These are phyloP conservation scores for Arctostaphylos glauca DNA, from an alignment of 148 eudicot genomes.

Conservation along the genomic window DNA sequence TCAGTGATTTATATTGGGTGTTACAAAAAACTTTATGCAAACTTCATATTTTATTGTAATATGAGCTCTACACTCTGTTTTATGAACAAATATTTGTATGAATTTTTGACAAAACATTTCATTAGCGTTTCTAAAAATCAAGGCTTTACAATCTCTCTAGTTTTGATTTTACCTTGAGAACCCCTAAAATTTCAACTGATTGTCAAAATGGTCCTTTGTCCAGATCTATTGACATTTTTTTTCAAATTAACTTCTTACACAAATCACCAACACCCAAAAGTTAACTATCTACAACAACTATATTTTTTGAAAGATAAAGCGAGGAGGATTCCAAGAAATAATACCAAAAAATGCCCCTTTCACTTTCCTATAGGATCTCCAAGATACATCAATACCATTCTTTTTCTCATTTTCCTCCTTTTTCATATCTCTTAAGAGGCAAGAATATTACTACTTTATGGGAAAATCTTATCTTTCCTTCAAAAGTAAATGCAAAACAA, in stretches of 20 bases:
- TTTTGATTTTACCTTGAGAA: neutral
- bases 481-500: neutral
- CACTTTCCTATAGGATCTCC: neutral
- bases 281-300: neutral
- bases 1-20: no score
- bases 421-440: neutral
- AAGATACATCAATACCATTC: neutral
- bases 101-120: no score
- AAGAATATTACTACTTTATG: conserved; percentile 8
- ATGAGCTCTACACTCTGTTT: no score
- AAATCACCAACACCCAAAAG: neutral
- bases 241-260: neutral
- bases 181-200: neutral
- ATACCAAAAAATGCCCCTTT: neutral
- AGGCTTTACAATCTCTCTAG: neutral
- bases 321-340: neutral
- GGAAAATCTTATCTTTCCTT: neutral
- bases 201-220: neutral
- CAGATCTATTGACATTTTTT: neutral
- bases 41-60: no score
- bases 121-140: no score
- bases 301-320: neutral
- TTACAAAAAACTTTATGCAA: no score
- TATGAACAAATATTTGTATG: no score
- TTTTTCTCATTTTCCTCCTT: neutral